A percentile compares a stretch with the other conserved stretches of the same genome.
These are phyloP conservation scores for Alternaria burnsii DNA, from an alignment of 2,329 filamentous ascomycete genomes.

Conservation along the genomic window DNA sequence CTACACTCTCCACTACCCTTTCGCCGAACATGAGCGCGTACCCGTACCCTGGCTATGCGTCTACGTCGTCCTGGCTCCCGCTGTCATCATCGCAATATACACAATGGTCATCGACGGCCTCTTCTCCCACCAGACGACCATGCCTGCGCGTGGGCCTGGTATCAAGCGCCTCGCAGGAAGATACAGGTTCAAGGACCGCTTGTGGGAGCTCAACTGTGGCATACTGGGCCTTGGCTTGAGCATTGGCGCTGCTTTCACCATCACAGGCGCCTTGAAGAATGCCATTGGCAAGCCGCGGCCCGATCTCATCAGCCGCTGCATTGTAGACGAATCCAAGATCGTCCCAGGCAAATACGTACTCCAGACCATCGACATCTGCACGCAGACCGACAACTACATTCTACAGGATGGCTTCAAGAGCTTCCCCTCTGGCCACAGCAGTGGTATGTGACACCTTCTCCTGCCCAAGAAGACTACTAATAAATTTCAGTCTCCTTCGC, in stretches of 20 bases:
- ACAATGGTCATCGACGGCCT: slow-evolving; percentile 66
- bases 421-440: slow-evolving; percentile 66
- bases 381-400: slow-evolving; percentile 58
- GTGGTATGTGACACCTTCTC: slow-evolving; percentile 51
- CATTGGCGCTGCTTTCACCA: slow-evolving; percentile 64
- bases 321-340: slow-evolving; percentile 18
- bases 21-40: slow-evolving; percentile 64
- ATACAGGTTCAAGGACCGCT: slow-evolving; percentile 63
- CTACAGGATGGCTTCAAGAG: slow-evolving; percentile 68
- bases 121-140: slow-evolving; percentile 60
- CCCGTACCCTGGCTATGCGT: slow-evolving; percentile 60
- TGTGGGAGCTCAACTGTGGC: slow-evolving; percentile 71
- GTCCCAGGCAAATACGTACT: slow-evolving; percentile 20
- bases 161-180: slow-evolving; percentile 52
- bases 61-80: slow-evolving; percentile 60
- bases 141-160: slow-evolving; percentile 35
- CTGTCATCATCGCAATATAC: slow-evolving; percentile 62
- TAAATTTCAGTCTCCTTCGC: slow-evolving; percentile 61
- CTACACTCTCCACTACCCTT: slow-evolving; percentile 66
- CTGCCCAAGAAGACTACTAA: slow-evolving; percentile 22
- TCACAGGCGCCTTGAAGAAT: slow-evolving; percentile 66
- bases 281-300: slow-evolving; percentile 67
- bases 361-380: slow-evolving; percentile 57
- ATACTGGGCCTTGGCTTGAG: slow-evolving; percentile 65
- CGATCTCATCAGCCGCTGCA: slow-evolving; percentile 63